Evolutionary conservation across 2,329 filamentous ascomycete genomes (phyloP), one percentile per base, ranked within the genome.

Genomic region (Aschersonia sp.): DNA sequence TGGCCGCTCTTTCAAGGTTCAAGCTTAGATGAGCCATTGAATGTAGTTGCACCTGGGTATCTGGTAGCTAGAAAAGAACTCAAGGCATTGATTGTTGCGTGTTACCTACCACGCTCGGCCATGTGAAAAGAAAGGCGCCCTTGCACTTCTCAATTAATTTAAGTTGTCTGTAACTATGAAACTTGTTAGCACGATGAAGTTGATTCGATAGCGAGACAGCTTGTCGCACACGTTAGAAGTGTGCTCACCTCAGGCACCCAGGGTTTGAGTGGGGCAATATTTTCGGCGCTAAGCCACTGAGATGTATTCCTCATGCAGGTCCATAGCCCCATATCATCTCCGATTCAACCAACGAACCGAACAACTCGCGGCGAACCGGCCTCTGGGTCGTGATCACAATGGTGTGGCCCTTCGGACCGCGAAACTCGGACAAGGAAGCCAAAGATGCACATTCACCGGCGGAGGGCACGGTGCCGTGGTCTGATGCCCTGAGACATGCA

Each of bases 1-100:
- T 64, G 92, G 92, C 54, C 80, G 92, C 59, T 94, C 89, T 42
- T 98, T 98, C 78, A 81, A 74, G 66, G 67, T 72, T 51, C 65
- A 74, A 58, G 67, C 9, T n/a, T 41, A 14, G 40, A 14, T 37
- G 35, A 37, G 8, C 8, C 8, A 4, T 8, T 37, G 8, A 5
- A 37, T 12, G 35, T 8, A 12, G 4, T 37, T 42, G 22, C 22
- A 22, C 22, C 22, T 22, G 22, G 22, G 22, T 22, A 22, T 22
- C 22, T 22, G 22, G 22, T 22, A 22, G 22, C 22, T 22, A 22
- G 22, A 22, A 22, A 22, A 22, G 40, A 42, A 42, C 22, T 14
- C 11, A 39, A 39, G 4, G 12, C 35, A 39, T 39, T 8, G 35
- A 39, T 12, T 39, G 9, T 39, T 39, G 12, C 9, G 35, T 22